Percentiles rank a stretch among this genome's conserved stretches.
Evolutionary conservation across 169 alveolate species (phyloP).

Genomic region (Eimeria maxima): DNA sequence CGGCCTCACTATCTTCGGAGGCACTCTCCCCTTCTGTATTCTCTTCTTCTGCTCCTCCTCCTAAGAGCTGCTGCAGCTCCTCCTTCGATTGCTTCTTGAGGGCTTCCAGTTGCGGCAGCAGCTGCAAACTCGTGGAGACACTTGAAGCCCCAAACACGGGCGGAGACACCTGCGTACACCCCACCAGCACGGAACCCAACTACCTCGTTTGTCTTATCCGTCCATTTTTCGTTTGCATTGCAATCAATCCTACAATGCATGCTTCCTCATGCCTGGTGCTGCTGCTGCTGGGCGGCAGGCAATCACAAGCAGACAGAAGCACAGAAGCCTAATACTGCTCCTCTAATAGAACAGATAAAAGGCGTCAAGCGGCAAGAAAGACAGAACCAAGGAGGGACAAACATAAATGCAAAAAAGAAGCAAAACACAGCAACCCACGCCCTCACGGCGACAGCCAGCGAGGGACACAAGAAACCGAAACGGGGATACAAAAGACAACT

Average conservation of each 20-base stretch:
- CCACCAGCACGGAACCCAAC: background rate
- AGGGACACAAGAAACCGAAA: background rate
- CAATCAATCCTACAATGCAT: background rate
- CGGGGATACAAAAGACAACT: background rate
- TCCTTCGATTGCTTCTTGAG: constrained; percentile 16
- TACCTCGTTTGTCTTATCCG: background rate
- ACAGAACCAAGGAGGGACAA: background rate
- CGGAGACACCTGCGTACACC: constrained; percentile 3
- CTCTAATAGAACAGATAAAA: background rate
- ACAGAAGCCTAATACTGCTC: too few relatives aligned
- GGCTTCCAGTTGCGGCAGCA: constrained; percentile 47
- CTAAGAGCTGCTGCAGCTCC: constrained; percentile 50
- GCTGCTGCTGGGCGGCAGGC: too few relatives aligned
- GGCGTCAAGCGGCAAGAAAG: too few relatives aligned
- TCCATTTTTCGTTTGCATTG: background rate
- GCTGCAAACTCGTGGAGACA: background rate
- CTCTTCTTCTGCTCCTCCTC: constrained; percentile 14
- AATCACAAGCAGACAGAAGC: too few relatives aligned
- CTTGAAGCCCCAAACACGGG: constrained; percentile 4
- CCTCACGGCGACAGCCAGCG: background rate
- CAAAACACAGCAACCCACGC: too few relatives aligned
- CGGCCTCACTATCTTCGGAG: too few relatives aligned
- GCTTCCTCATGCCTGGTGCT: background rate
- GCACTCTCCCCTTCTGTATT: background rate
- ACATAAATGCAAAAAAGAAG: background rate